Conservation (phyloP, 2,329 filamentous ascomycete genomes). For the Claviceps maximensis region DNA sequence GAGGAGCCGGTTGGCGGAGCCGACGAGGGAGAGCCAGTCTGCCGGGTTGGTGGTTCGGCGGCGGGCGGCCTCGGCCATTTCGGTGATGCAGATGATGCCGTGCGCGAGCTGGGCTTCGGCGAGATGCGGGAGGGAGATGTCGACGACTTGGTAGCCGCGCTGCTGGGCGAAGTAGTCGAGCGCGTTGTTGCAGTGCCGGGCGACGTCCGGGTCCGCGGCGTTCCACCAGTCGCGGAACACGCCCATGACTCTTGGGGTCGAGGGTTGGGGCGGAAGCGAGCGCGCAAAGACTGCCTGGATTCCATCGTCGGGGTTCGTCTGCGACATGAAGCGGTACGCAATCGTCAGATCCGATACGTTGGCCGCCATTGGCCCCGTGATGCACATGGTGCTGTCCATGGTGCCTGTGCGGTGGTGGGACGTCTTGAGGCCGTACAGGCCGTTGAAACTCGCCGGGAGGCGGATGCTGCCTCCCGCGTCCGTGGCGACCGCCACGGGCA, state of each 20-base stretch:
- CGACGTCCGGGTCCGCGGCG: conserved; percentile 46
- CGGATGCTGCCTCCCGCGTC: conserved; percentile 67
- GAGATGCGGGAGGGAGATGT: conserved; percentile 54
- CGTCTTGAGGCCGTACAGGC: conserved; percentile 69
- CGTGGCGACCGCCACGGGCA: conserved; percentile 63
- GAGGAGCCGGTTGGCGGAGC: conserved; percentile 56
- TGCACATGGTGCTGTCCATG: conserved; percentile 40
- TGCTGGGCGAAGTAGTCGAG: conserved; percentile 43
- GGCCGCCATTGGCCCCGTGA: conserved; percentile 62
- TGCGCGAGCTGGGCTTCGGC: conserved; percentile 64
- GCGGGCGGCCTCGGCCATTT: conserved; percentile 42
- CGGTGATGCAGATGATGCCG: conserved; percentile 61
- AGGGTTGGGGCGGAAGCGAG: conserved; percentile 30
- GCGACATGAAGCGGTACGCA: conserved; percentile 69
- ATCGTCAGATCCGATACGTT: conserved; percentile 67
- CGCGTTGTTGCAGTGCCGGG: conserved; percentile 45
- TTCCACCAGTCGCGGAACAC: conserved; percentile 44
- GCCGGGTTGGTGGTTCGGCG: conserved; percentile 28
- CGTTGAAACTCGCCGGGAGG: conserved; percentile 63
- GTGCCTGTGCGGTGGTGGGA: conserved; percentile 56
- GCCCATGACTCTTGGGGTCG: conserved; percentile 51
- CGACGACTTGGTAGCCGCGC: conserved; percentile 34
- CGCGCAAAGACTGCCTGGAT: conserved; percentile 51
- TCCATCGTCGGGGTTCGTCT: conserved; percentile 51
- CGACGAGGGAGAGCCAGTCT: conserved; percentile 42